Percentiles rank a stretch among this genome's conserved stretches.
phyloP scores from a whole-genome alignment of 2,329 filamentous ascomycete genomes.

The Volutella citrinella region DNA sequence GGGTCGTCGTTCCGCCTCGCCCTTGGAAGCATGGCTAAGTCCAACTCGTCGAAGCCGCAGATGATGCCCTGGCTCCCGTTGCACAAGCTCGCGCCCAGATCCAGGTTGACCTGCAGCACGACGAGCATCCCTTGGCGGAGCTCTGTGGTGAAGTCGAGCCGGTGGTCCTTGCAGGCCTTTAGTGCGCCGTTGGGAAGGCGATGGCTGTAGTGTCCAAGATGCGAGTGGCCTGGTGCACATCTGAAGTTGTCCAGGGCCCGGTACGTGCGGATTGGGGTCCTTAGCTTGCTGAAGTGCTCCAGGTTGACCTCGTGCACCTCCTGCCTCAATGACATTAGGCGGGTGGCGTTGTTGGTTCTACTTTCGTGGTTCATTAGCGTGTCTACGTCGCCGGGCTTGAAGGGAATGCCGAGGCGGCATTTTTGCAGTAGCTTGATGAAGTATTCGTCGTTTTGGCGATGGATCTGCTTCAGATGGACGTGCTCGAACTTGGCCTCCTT shows the following conservation, averaged over 20 bases:
- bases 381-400: conserved; percentile 35
- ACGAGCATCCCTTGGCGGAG: conserved; percentile 19
- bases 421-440: conserved; percentile 57
- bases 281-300: conserved; percentile 8
- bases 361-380: conserved; percentile 44
- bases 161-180: conserved; percentile 7
- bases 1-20: background rate
- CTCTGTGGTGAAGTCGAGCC: conserved; percentile 7
- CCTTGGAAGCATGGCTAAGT: background rate
- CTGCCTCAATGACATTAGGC: conserved; percentile 9
- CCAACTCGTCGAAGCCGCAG: conserved; percentile 14
- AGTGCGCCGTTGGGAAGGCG: conserved; percentile 9
- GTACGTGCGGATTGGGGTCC: conserved; percentile 4
- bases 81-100: conserved; percentile 5
- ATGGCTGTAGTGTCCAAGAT: background rate
- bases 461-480: conserved; percentile 51
- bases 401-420: conserved; percentile 43
- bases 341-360: conserved; percentile 27
- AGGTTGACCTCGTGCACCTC: conserved; percentile 11
- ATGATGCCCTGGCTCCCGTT: conserved; percentile 27
- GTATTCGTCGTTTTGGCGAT: conserved; percentile 51
- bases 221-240: background rate
- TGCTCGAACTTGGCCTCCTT: conserved; percentile 49
- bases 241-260: conserved; percentile 12
- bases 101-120: conserved; percentile 23